Evolutionary conservation across 768 basidiomycete genomes (phyloP), one percentile per base, ranked within the genome.

Genomic region (Rhizopogon sp.): DNA sequence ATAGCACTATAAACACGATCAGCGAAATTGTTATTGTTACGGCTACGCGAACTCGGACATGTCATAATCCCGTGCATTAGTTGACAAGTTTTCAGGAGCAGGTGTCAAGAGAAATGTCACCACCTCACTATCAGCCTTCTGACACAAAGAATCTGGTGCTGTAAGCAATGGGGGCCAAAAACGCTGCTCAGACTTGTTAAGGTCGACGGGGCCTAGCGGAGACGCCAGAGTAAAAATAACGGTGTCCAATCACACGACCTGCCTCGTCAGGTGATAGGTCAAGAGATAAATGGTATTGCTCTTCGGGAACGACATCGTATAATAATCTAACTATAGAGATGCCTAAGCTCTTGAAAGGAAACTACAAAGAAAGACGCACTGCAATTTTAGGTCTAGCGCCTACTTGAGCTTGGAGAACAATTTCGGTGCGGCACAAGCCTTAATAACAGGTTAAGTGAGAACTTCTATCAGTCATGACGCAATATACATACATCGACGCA

Each of bases 401-500:
- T 70, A 68, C 56, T 66, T 68, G 58, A 95, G 80, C 74, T 91
- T 88, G 68, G 81, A 68, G 76, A 92, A 94, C 46, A 96, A 74
- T 72, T 87, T 91, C 64, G 92, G 90, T 54, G 84, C 91, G 58
- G 83, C 81, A 62, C 80, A 61, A 76, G 60, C 71, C 74, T 77
- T 71, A 46, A 25, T 5, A 53, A 28, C 60, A 31, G 31, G 5
- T 45, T 56, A 10, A 42, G 53, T 60, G 53, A 62, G 54, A 54
- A 17, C 37, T 39, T 9, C 3, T 7, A 2, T 17, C 3, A 28
- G 29, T 9, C 28, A 43, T 16, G 22, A 17, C n/a, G n/a, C 22
- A 22, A 5, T 31, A 28, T 39, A 76, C 88, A 55, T 74, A 92
- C 90, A 62, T 94, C 90, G 53, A 86, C 88, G 65, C 91, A 94